A percentile compares a stretch with the other conserved stretches of the same genome.
Conservation (phyloP, 75 land plant genomes). For the Cunninghamia lanceolata region DNA sequence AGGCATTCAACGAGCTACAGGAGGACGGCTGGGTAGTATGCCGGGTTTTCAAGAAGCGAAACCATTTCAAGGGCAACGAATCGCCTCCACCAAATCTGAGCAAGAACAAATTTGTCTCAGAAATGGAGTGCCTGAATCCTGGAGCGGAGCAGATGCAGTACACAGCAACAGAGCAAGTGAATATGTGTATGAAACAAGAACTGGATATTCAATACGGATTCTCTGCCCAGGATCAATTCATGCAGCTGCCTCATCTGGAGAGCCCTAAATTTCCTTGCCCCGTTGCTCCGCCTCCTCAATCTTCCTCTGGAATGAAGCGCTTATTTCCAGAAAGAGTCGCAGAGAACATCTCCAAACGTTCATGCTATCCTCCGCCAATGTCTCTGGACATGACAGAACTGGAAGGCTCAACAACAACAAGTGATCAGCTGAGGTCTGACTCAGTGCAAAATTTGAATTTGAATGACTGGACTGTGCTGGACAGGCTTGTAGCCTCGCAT, state of each 20-base stretch:
- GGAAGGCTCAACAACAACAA: not conserved
- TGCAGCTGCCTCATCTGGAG: conserved; percentile 58
- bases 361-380: conserved; percentile 1
- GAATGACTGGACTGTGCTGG: conserved; percentile 47
- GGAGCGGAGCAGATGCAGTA: conserved; percentile 2
- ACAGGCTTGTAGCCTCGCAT: conserved; percentile 57
- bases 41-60: conserved; percentile 76
- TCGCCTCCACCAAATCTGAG: conserved; percentile 4
- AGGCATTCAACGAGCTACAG: conserved; percentile 26
- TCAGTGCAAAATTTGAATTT: conserved; percentile 2
- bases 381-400: conserved; percentile 8
- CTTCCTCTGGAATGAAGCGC: conserved; percentile 7
- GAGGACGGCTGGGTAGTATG: conserved; percentile 91
- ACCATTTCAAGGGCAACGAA: conserved; percentile 30
- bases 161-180: not conserved
- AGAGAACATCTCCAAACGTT: not conserved
- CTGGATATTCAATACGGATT: conserved; percentile 10
- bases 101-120: not conserved
- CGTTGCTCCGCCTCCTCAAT: not conserved
- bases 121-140: not conserved
- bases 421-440: not conserved
- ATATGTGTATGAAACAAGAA: conserved; percentile 16
- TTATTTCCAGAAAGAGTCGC: not conserved
- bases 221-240: conserved; percentile 24
- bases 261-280: conserved; percentile 25